phyloP scores from a whole-genome alignment of 1,284 basidiomycete species.

The Paramarasmius palmivorus region DNA sequence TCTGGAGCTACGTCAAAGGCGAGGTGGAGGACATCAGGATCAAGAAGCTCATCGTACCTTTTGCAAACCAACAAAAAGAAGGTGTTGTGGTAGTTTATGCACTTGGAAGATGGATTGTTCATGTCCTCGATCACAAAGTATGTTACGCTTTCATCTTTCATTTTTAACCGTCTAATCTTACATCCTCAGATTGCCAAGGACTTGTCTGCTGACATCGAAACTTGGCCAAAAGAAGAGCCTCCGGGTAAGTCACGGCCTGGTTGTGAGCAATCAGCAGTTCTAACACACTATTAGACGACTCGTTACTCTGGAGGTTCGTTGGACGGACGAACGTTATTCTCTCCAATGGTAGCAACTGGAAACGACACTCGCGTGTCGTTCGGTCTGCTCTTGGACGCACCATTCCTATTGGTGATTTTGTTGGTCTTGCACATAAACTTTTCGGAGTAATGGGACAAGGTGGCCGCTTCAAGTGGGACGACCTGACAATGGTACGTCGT shows the following conservation, averaged over 20 bases:
- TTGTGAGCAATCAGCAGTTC: constrained; percentile 5
- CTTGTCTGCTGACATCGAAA: constrained; percentile 18
- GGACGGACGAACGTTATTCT: constrained; percentile 29
- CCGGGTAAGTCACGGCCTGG: constrained; percentile 19
- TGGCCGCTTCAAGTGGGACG: constrained; percentile 24
- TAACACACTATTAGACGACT: background rate
- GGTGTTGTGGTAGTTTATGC: constrained; percentile 22
- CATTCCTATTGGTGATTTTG: constrained; percentile 28
- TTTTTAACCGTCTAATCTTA: background rate
- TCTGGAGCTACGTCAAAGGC: constrained; percentile 20
- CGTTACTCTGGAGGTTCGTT: constrained; percentile 26
- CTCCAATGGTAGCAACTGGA: constrained; percentile 29
- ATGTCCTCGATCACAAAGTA: constrained; percentile 23
- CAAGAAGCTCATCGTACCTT: constrained; percentile 20
- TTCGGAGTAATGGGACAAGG: constrained; percentile 24
- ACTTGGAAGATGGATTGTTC: constrained; percentile 25
- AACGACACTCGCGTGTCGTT: constrained; percentile 27
- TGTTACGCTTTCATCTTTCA: background rate
- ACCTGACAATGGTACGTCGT: constrained; percentile 11
- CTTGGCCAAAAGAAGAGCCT: constrained; percentile 28
- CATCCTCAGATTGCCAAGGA: constrained; percentile 18
- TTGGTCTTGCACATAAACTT: constrained; percentile 22
- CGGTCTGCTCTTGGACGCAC: constrained; percentile 25
- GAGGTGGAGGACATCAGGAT: constrained; percentile 21
- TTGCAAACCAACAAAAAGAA: constrained; percentile 16